Percentiles rank a stretch among this genome's conserved stretches.
Evolutionary conservation across 2,329 filamentous ascomycete species (phyloP).

Genomic region (Orbilia ellipsospora): DNA sequence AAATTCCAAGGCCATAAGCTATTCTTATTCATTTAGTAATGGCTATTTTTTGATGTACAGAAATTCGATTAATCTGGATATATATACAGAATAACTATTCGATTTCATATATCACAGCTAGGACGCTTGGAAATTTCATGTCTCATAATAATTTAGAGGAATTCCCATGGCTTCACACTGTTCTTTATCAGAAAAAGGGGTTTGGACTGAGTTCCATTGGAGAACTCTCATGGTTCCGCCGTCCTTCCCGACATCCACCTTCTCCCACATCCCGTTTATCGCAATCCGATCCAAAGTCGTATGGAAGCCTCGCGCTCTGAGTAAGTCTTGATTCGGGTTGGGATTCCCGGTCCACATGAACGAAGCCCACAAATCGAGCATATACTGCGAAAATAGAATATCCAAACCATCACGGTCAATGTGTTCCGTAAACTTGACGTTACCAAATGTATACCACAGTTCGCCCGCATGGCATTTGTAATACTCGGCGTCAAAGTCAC

Average conservation of each 20-base stretch:
- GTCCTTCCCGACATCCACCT: background rate
- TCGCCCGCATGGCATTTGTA: conserved; percentile 64
- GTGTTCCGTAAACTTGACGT: conserved; percentile 59
- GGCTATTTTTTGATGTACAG: no score
- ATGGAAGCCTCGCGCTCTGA: conserved; percentile 60
- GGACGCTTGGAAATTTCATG: no score
- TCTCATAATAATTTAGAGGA: conserved; percentile 30
- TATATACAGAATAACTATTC: no score
- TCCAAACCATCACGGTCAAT: conserved; percentile 61
- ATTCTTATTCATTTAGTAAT: no score
- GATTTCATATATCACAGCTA: no score
- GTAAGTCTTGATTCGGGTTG: conserved; percentile 60
- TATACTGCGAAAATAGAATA: conserved; percentile 61
- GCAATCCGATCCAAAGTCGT: conserved; percentile 59
- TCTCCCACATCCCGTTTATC: conserved; percentile 60
- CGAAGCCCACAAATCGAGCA: conserved; percentile 61
- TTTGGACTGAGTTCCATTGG: conserved; percentile 23
- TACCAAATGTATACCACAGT: conserved; percentile 63
- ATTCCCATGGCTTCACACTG: conserved; percentile 32
- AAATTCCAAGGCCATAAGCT: no score
- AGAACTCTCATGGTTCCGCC: conserved; percentile 19
- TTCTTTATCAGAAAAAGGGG: conserved; percentile 12
- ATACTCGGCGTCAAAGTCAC: conserved; percentile 63
- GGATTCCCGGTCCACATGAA: conserved; percentile 62
- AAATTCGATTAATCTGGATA: no score